phyloP scores from a whole-genome alignment of 2,329 filamentous ascomycete genomes.

The Ophiostoma pallidulum region DNA sequence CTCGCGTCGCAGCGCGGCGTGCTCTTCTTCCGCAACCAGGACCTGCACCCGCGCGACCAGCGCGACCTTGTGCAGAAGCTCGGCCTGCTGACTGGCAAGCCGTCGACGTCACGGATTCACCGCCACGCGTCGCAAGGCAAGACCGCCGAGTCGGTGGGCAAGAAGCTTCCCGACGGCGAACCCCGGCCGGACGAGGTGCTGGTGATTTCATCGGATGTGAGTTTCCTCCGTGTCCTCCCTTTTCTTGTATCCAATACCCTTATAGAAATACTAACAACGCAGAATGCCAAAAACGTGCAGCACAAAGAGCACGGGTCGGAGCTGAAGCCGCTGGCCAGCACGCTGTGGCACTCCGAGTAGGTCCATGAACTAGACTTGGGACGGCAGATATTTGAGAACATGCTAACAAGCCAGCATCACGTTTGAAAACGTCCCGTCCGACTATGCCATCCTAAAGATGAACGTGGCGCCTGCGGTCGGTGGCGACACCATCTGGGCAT shows the following conservation, averaged over 20 bases:
- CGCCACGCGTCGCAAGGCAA: slow-evolving; percentile 31
- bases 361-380: too few relatives aligned
- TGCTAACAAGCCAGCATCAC: too few relatives aligned
- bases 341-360: not conserved
- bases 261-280: too few relatives aligned
- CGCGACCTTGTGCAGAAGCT: slow-evolving; percentile 41
- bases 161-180: too few relatives aligned
- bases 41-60: slow-evolving; percentile 36
- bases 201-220: too few relatives aligned
- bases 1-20: slow-evolving; percentile 43
- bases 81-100: slow-evolving; percentile 34
- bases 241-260: too few relatives aligned
- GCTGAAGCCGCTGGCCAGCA: not conserved
- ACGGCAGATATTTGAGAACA: too few relatives aligned
- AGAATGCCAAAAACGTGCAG: too few relatives aligned
- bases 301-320: too few relatives aligned
- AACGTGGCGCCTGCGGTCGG: slow-evolving; percentile 32
- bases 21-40: slow-evolving; percentile 44
- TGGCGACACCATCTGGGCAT: slow-evolving; percentile 36
- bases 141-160: not conserved
- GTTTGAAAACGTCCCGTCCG: slow-evolving; percentile 35
- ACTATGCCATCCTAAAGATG: slow-evolving; percentile 36
- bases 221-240: too few relatives aligned
- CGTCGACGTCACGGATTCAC: slow-evolving; percentile 33
- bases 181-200: too few relatives aligned